Evolutionary conservation across 768 basidiomycete genomes (phyloP), one percentile per base, ranked within the genome.

Genomic region (Dioszegia hungarica): DNA sequence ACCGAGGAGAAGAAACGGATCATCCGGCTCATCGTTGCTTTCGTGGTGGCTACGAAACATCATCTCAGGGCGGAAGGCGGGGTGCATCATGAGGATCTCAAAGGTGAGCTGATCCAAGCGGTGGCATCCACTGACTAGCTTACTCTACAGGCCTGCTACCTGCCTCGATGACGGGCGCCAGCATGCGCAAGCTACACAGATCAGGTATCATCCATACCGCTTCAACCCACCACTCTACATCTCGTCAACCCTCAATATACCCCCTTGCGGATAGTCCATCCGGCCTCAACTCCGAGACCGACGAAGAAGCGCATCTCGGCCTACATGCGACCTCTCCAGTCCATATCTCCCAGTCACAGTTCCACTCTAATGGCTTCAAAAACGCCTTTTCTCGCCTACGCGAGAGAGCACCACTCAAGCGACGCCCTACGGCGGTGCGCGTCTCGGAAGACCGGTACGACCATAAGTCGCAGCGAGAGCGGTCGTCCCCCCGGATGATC

Each of bases 71-170:
- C 66, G 4, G 72, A 73, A 49, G 67, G 65, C 22, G 90, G 92
- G 72, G 81, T 92, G 47, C 87, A 90, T 40, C 88, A 85, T 47
- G 87, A 90, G 63, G 88, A 89, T 68, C 88, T 90, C 2, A 74
- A 83, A 9, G 79, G 85, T 66, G 27, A 54, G 56, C 33, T 14
- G n/a, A n/a, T n/a, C n/a, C n/a, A n/a, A n/a, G n/a, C 37, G 31
- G 17, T 31, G 60, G 28, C 25, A 15, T 47, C 12, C 34, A 15
- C 19, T n/a, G 43, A 25, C 33, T 55, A 27, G 47, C 28, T 17
- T 19, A 54, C 28, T 9, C 40, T 53, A n/a, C 86, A 11, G 88
- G 90, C 8, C 79, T 92, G 14, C 78, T 93, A 22, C 76, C 79
- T 6, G 54, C 64, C 2, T 41, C 52, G 15, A 57, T 73, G 20